Evolutionary conservation across 2,329 filamentous ascomycete genomes (phyloP).

Genomic region (Fusarium coicis): DNA sequence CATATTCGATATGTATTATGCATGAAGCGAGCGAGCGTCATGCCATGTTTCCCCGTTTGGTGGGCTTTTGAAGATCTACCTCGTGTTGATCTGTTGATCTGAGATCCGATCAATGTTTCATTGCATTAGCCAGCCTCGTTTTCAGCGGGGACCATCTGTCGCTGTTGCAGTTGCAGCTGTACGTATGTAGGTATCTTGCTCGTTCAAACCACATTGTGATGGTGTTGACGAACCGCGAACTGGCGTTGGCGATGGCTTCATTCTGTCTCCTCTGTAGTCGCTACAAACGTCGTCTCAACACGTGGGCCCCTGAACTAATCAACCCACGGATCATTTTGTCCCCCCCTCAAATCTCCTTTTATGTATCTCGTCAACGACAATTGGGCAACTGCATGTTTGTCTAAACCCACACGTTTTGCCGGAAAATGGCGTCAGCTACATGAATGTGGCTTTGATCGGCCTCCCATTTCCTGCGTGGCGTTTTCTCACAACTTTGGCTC

Average conservation of each 20-base stretch:
- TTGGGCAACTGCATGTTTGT: conserved; percentile 13
- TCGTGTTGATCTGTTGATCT: conserved; percentile 11
- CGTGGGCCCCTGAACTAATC: background rate
- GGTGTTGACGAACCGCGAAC: background rate
- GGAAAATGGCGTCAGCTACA: background rate
- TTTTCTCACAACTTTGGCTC: background rate
- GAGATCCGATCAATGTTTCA: background rate
- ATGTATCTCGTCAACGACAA: background rate
- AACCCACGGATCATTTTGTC: background rate
- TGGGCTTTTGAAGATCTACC: background rate
- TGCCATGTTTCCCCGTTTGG: background rate
- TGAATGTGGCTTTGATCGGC: conserved; percentile 13
- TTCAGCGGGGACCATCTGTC: background rate
- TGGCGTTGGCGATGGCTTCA: background rate
- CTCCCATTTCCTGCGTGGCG: background rate
- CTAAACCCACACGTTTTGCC: background rate
- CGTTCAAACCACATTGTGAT: background rate
- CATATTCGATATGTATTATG: conserved; percentile 1
- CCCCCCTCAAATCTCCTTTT: background rate
- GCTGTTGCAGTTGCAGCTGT: background rate
- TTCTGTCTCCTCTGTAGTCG: background rate
- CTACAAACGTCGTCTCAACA: background rate
- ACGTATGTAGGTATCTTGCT: background rate
- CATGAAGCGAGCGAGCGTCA: background rate
- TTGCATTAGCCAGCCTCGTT: background rate